Conservation (phyloP, 2,329 filamentous ascomycete genomes). For the Xylaria hypoxylon region DNA sequence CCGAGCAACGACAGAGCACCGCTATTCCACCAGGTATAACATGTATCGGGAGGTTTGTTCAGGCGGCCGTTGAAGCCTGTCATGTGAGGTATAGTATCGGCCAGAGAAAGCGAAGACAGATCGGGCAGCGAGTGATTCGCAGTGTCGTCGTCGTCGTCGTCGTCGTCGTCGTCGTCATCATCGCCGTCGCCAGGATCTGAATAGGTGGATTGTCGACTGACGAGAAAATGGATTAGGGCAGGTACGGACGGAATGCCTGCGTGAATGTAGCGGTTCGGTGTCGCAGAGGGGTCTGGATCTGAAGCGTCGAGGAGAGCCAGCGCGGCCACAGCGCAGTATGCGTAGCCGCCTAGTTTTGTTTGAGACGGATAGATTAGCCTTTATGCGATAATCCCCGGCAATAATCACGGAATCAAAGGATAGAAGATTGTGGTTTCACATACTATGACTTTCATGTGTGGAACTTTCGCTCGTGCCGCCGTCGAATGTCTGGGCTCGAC, state of each 20-base stretch:
- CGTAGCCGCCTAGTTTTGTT: constrained; percentile 77
- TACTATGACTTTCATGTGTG: constrained; percentile 85
- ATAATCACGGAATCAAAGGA: not conserved
- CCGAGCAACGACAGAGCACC: constrained; percentile 74
- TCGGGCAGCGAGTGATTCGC: constrained; percentile 50
- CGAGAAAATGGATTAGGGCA: constrained; percentile 65
- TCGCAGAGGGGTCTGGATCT: constrained; percentile 47
- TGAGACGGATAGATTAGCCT: not conserved
- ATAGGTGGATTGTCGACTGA: constrained; percentile 73
- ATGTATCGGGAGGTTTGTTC: constrained; percentile 94
- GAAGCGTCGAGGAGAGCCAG: constrained; percentile 79
- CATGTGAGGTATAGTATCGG: constrained; percentile 43
- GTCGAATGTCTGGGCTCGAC: constrained; percentile 80
- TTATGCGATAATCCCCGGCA: not conserved
- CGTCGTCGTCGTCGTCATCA: constrained; percentile 56
- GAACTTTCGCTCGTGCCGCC: constrained; percentile 84
- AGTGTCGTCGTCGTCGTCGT: constrained; percentile 59
- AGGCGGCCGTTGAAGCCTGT: constrained; percentile 87
- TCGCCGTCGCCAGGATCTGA: constrained; percentile 55
- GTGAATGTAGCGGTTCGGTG: constrained; percentile 51
- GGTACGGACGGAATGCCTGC: constrained; percentile 57
- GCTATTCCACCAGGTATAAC: constrained; percentile 93
- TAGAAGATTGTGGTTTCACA: constrained; percentile 42
- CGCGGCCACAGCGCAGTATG: constrained; percentile 86
- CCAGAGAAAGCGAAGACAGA: constrained; percentile 53